These are phyloP conservation scores for Lactarius sanguifluus DNA, from an alignment of 768 basidiomycete genomes.

Conservation along the genomic window DNA sequence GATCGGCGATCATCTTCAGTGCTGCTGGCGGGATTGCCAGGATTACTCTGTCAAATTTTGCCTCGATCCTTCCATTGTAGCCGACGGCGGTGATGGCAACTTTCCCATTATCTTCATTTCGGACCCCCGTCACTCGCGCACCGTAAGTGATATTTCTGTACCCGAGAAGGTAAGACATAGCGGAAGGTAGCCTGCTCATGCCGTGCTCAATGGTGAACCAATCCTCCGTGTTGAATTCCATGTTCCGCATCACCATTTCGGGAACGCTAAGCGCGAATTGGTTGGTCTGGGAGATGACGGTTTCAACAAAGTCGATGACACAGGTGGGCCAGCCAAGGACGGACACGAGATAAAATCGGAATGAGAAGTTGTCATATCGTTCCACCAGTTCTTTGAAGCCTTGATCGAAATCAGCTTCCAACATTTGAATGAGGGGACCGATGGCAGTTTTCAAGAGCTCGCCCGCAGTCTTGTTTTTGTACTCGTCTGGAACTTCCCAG, in stretches of 20 bases:
- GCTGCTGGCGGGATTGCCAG: conserved; percentile 33
- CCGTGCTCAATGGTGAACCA: conserved; percentile 31
- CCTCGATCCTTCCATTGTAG: conserved; percentile 8
- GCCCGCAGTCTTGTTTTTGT: conserved; percentile 20
- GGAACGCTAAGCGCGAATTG: conserved; percentile 33
- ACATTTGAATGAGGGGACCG: conserved; percentile 17
- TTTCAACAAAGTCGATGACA: conserved; percentile 32
- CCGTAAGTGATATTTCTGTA: conserved; percentile 29
- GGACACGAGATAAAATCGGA: conserved; percentile 29
- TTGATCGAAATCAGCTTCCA: conserved; percentile 23
- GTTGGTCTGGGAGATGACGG: conserved; percentile 32
- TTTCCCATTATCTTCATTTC: conserved; percentile 14
- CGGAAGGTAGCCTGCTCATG: conserved; percentile 31
- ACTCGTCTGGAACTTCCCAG: conserved; percentile 22
- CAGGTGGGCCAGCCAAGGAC: conserved; percentile 23
- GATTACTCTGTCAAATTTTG: conserved; percentile 30
- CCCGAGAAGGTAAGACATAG: conserved; percentile 30
- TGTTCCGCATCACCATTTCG: conserved; percentile 32
- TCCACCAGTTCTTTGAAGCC: conserved; percentile 26
- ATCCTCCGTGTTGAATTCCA: conserved; percentile 31
- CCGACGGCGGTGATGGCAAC: conserved; percentile 20
- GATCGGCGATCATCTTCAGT: conserved; percentile 32
- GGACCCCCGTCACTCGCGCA: conserved; percentile 9
- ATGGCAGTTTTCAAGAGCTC: conserved; percentile 25
- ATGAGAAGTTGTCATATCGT: conserved; percentile 29